Evolutionary conservation across 176 grass and related monocot genomes (phyloP).

Genomic region (Typha latifolia): DNA sequence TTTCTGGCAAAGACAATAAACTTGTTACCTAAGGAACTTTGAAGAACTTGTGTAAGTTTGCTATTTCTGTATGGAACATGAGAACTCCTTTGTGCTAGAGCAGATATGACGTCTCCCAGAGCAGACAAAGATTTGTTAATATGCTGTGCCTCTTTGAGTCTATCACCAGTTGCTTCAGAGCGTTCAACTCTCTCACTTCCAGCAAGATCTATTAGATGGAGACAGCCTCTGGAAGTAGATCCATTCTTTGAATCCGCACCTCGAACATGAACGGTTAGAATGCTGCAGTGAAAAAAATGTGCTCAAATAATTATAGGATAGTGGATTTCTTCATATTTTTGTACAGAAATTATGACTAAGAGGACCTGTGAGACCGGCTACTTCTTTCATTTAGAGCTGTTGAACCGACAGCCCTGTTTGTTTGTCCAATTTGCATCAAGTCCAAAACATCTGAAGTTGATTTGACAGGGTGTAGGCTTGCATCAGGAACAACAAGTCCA

Average conservation of each 20-base stretch:
- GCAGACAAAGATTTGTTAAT: conserved; percentile 93
- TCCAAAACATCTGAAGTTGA: conserved; percentile 82
- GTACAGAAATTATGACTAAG: background rate
- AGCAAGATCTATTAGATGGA: conserved; percentile 94
- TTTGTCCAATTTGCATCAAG: conserved; percentile 79
- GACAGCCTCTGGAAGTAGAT: conserved; percentile 73
- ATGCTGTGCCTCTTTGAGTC: conserved; percentile 90
- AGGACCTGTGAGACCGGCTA: conserved; percentile 89
- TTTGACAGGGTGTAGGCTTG: conserved; percentile 70
- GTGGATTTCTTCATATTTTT: background rate
- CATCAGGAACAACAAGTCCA: conserved; percentile 89
- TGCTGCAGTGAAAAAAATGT: conserved; percentile 39
- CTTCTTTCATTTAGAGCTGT: conserved; percentile 98
- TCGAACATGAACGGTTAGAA: conserved; percentile 92
- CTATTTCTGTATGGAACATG: conserved; percentile 97
- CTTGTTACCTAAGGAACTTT: conserved; percentile 84
- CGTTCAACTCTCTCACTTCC: conserved; percentile 89
- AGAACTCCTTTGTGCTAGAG: conserved; percentile 68
- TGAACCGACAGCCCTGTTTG: conserved; percentile 84
- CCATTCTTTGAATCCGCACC: conserved; percentile 78
- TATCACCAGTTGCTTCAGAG: conserved; percentile 95
- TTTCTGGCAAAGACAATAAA: background rate
- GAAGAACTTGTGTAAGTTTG: conserved; percentile 97
- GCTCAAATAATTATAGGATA: background rate
- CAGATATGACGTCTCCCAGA: conserved; percentile 87